Evolutionary conservation across 1,284 basidiomycete species (phyloP).

Genomic region (Marasmius sp.): DNA sequence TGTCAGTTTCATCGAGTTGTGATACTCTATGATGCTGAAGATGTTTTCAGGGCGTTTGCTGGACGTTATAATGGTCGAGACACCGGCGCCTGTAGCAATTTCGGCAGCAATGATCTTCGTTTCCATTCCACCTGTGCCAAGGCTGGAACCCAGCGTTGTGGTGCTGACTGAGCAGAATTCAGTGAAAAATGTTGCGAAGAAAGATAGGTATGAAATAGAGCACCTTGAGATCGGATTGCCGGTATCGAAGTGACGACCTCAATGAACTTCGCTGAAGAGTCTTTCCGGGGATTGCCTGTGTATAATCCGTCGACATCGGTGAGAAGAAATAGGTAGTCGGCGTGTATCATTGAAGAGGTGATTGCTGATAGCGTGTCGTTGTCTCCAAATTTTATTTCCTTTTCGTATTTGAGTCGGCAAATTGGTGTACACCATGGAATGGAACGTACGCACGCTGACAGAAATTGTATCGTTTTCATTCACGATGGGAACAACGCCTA

Average conservation of each 20-base stretch:
- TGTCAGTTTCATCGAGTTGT: slow-evolving; percentile 40
- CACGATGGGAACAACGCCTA: slow-evolving; percentile 93
- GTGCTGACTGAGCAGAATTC: slow-evolving; percentile 70
- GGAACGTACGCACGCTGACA: slow-evolving; percentile 71
- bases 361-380: slow-evolving; percentile 98
- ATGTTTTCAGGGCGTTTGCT: slow-evolving; percentile 82
- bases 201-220: background rate
- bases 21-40: slow-evolving; percentile 80
- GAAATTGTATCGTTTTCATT: slow-evolving; percentile 98
- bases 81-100: slow-evolving; percentile 93
- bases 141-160: slow-evolving; percentile 84
- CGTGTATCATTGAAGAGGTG: slow-evolving; percentile 95
- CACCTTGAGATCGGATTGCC: slow-evolving; percentile 81
- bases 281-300: slow-evolving; percentile 92
- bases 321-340: slow-evolving; percentile 94
- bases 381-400: slow-evolving; percentile 99
- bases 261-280: slow-evolving; percentile 80
- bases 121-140: slow-evolving; percentile 99
- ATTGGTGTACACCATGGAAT: background rate
- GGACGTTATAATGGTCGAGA: slow-evolving; percentile 90
- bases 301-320: slow-evolving; percentile 98
- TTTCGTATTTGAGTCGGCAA: background rate
- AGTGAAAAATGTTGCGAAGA: background rate
- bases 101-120: slow-evolving; percentile 99
- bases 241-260: slow-evolving; percentile 83